Base-by-base conservation (phyloP, 805 yeast genomes). In the Metschnikowia kofuensis region DNA sequence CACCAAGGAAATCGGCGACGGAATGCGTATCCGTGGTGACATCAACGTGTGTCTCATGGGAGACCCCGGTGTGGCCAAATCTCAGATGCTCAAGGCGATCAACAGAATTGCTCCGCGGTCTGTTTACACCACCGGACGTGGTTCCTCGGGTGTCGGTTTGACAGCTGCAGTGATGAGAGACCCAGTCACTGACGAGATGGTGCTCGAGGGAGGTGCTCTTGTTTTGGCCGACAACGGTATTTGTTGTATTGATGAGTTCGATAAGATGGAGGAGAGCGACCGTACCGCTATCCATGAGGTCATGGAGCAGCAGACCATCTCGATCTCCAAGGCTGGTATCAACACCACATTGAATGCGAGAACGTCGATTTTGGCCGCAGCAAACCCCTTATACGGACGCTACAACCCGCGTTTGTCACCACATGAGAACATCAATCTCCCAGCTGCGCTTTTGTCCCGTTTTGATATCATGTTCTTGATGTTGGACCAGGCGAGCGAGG, bases 91-190 rank as follows among this genome's bases (percentile, higher is more conserved):
- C 55, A 94, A 94, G 66, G 86, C 95, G 32, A 89, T 94, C 56
- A 79, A 89, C 51, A 89, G 91, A 60, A 87, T 94, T 47, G 94
- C 98, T 4, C 99, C 99, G 30, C 79, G 98, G 63, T 95, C 96
- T 44, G 95, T 94, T 30, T 94, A 94, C 68, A 94, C 99, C 8
- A 94, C 99, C 1, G 99, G 99, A 72, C 83, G 96, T 62, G 99
- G 99, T 66, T 90, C 97, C 4, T 94, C 99, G 0, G 99, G 99
- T 49, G 99, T 94, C 40, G 99, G 99, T 72, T 76, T 94, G 60
- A 94, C 99, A 4, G 99, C 99, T 1, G 99, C 99, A 0, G 99
- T 94, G 34, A 90, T 94, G 96, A 82, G 94, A 62, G 99, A 94
- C 67, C 97, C 98, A 2, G 92, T 91, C n/a, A 94, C 99, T 1